Evolutionary conservation across 1,284 basidiomycete genomes (phyloP), one percentile per base, ranked within the genome.

Genomic region (Pisolithus thermaeus): DNA sequence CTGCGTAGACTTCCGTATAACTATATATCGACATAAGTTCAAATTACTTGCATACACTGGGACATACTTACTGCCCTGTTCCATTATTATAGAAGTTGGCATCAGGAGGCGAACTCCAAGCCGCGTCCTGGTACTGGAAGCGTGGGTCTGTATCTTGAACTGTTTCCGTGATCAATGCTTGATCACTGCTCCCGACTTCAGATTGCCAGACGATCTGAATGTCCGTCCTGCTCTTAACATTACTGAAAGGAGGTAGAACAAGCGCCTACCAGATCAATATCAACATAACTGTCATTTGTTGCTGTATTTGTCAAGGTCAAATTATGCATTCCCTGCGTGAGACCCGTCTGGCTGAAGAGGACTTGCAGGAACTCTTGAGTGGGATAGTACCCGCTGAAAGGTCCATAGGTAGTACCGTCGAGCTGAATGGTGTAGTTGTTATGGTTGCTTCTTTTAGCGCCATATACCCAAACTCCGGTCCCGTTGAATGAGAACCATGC

Each of bases 401-500:
- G 32, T 7, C 57, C 22, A 12, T 39, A 59, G 32, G 20, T 59
- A n/a, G 42, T 45, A 23, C 58, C 47, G 47, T 72, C 71, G 3
- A 73, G 49, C 30, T 59, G 49, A 20, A 72, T 59, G 4, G 42
- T 57, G 51, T 63, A 73, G 20, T 55, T 58, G 2, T 70, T 71
- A 44, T 72, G 67, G 43, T 62, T 62, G 25, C 46, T 3, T 9
- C 68, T 58, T 20, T 62, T 61, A 7, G 62, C 64, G 4, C 70
- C 70, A 35, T 64, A 71, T 16, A 73, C 52, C 58, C 59, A 66
- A 41, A 73, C 35, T n/a, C 56, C 55, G 6, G 64, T 70, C 5
- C 72, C 72, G 22, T 66, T 73, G 58, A 73, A 75, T 32, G 48
- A 56, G 51, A 75, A 63, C 0, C 59, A 58, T 4, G 56, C 63